Evolutionary conservation across 2,329 filamentous ascomycete genomes (phyloP).

Genomic region (Alternaria sp.): DNA sequence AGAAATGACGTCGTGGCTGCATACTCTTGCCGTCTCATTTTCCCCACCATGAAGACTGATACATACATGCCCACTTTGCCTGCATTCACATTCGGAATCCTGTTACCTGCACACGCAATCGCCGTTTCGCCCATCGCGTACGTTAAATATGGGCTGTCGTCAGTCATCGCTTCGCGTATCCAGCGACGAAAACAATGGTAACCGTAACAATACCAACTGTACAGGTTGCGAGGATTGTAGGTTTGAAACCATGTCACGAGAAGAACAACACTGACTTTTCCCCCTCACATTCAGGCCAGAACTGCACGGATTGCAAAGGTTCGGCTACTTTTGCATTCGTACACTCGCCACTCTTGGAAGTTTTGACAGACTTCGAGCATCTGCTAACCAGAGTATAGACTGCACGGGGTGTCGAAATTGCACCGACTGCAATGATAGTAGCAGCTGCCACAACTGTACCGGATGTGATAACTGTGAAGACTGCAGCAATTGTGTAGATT

Average conservation of each 20-base stretch:
- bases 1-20: conserved; percentile 2
- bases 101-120: neutral
- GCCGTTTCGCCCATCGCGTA: neutral
- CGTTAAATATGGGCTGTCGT: conserved; percentile 1
- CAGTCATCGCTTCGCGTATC: neutral
- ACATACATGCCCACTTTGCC: neutral
- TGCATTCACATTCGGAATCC: neutral
- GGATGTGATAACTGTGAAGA: neutral
- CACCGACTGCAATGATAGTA: neutral
- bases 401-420: conserved; percentile 5
- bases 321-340: neutral
- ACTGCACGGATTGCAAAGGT: conserved; percentile 10
- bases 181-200: neutral
- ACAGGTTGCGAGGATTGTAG: conserved; percentile 9
- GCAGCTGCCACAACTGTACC: conserved; percentile 3
- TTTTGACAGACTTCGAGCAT: neutral
- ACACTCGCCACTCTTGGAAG: neutral
- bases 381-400: neutral
- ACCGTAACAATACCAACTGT: conserved; percentile 8
- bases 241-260: neutral
- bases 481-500: conserved; percentile 3
- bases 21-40: neutral
- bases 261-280: neutral
- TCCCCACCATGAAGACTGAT: neutral
- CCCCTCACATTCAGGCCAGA: neutral